Evolutionary conservation across 2,329 filamentous ascomycete genomes (phyloP), one percentile per base, ranked within the genome.

Genomic region (Aspergillus chevalieri): DNA sequence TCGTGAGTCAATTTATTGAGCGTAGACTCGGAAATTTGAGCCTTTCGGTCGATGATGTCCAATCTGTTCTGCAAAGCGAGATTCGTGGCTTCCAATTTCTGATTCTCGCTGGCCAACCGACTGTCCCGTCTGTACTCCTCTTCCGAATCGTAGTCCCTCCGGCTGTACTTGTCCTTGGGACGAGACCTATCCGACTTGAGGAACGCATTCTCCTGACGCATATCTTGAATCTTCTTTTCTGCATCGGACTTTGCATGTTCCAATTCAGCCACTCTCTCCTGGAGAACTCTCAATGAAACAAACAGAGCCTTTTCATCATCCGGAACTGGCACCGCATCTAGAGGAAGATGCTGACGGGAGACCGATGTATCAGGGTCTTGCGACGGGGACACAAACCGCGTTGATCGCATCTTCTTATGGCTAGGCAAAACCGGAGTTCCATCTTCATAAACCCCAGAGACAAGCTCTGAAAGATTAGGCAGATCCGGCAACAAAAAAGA

Each of bases 221-320:
- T 70, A 22, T 78, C 74, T 43, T 79, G 73, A 14, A 79, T 65
- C 51, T 67, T 71, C 56, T 66, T 72, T 51, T 79, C 76, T 5
- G 67, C 64, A 45, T 79, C 74, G 6, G 73, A 74, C 48, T 80
- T 80, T 53, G 79, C 77, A 47, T 70, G 66, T 58, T 85, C 80
- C 43, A 84, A 69, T 45, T 78, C 71, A 0, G 74, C 68, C 38
- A 83, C 74, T 58, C 79, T 80, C 39, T 82, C 79, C 55, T 82
- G 76, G 9, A 84, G 65, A 15, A 80, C 66, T 47, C 81, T 75
- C 14, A 85, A 68, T 9, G 80, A 80, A n/a, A 79, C 73, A 58
- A 82, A 82, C 44, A 85, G 76, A 2, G 77, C 78, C 62, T 84
- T 82, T 54, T 85, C 82, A 44, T 85, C 81, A 10, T 78, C 74